Percentiles rank a stretch among this genome's conserved stretches.
phyloP scores from a whole-genome alignment of 352 stramenopile species.

The Plasmopara muralis region DNA sequence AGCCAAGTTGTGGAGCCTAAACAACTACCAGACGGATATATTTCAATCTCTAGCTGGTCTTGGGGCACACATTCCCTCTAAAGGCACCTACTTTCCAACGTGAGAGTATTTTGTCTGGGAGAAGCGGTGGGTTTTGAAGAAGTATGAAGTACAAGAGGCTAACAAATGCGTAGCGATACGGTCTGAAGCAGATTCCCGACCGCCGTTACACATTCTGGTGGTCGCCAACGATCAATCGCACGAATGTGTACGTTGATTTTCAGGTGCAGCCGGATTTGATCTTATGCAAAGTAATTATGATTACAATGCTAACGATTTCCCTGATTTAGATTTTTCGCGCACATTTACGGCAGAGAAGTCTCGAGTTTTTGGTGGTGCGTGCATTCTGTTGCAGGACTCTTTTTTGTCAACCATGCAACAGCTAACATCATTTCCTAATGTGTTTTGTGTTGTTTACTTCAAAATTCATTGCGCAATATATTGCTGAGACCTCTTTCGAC shows the following conservation, averaged over 20 bases:
- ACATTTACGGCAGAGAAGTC: slow-evolving; percentile 99
- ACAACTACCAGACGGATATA: slow-evolving; percentile 99
- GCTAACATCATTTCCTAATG: not conserved
- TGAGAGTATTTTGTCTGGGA: slow-evolving; percentile 99
- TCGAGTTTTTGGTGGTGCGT: slow-evolving; percentile 91
- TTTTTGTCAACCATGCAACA: not conserved
- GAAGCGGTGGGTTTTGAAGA: slow-evolving; percentile 92
- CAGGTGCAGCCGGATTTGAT: slow-evolving; percentile 99
- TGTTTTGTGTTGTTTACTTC: slow-evolving; percentile 1
- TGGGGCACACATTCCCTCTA: slow-evolving; percentile 99
- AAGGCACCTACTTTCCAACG: slow-evolving; percentile 99
- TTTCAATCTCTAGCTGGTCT: slow-evolving; percentile 99
- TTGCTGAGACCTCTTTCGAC: not conserved
- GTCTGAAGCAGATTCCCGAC: slow-evolving; percentile 99
- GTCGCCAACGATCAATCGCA: slow-evolving; percentile 99
- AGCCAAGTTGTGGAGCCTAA: slow-evolving; percentile 99
- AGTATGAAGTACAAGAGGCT: slow-evolving; percentile 99
- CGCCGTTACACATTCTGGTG: slow-evolving; percentile 99
- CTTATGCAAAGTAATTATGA: slow-evolving; percentile 99
- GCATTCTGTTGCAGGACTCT: not conserved
- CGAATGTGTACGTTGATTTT: slow-evolving; percentile 99
- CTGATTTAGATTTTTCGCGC: slow-evolving; percentile 96
- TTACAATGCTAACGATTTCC: slow-evolving; percentile 99
- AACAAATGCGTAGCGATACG: slow-evolving; percentile 98
- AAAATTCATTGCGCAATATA: not conserved